Evolutionary conservation across 1,139 yeast genomes (phyloP), one percentile per base, ranked within the genome.

Genomic region (Lodderomyces beijingensis): DNA sequence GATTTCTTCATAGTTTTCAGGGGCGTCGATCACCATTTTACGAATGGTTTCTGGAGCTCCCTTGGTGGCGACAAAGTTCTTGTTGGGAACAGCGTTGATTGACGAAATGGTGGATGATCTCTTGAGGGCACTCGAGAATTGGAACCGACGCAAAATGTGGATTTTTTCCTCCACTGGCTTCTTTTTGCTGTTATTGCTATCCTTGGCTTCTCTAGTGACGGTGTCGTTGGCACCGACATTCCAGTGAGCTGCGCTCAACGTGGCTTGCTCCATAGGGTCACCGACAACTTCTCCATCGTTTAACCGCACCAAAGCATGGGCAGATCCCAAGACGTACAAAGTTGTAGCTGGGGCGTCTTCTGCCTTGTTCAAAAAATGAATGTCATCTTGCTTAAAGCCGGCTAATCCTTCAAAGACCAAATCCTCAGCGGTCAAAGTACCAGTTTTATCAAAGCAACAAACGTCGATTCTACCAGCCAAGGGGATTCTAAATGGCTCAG

Each of bases 11-110:
- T 91, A 91, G 46, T 78, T 70, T 24, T 65, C 75, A 25, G 98
- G 97, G 38, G 85, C 76, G 33, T 68, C 70, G 32, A 61, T 51
- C 45, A 93, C 63, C 86, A 93, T 87, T 35, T 69, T 70, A 53
- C 82, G 79, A 48, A 91, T 77, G 20, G 97, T 91, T 64, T 91
- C 99, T n/a, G 99, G 99, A 2, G 99, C 99, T 70, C 99, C 99
- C 61, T 93, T 93, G 28, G 82, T 95, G 46, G 96, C 83, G 32
- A 89, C 93, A 47, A 88, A 71, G 42, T 77, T 60, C 45, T 81
- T 74, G 31, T 67, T 67, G n/a, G 57, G 60, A 24, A 63, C 39
- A 32, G 76, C 62, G 14, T 23, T 70, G 33, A 79, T 64, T 28
- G 66, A 61, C n/a, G 96, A 84, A 47, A 91, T 77, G 30, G 94